phyloP scores from a whole-genome alignment of 768 basidiomycete species.

The Boletellus emodensis region DNA sequence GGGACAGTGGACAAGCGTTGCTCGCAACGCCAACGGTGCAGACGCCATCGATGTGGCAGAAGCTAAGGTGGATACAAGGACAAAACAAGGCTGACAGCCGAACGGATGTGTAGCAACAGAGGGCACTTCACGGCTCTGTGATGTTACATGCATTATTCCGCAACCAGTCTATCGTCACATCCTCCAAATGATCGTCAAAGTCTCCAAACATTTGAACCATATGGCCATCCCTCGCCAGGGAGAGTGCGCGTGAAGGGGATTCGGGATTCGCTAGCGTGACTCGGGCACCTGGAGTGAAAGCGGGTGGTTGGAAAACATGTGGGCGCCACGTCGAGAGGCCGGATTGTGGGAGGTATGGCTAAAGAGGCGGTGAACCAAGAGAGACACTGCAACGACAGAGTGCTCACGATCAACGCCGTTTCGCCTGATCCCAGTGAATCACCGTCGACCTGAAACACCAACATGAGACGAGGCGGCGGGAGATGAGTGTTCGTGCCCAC shows the following conservation, averaged over 20 bases:
- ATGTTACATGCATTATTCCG: conserved; percentile 35
- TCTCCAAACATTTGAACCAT: conserved; percentile 63
- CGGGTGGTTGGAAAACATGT: conserved; percentile 31
- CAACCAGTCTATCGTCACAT: conserved; percentile 54
- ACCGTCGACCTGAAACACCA: conserved; percentile 51
- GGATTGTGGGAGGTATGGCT: conserved; percentile 51
- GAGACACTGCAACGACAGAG: background rate
- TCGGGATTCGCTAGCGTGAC: conserved; percentile 46
- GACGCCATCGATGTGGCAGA: conserved; percentile 8
- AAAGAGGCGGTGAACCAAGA: conserved; percentile 4
- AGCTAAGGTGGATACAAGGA: background rate
- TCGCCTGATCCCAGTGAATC: conserved; percentile 49
- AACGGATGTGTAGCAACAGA: background rate
- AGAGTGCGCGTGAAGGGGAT: conserved; percentile 45
- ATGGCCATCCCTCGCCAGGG: conserved; percentile 46
- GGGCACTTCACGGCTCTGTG: conserved; percentile 11
- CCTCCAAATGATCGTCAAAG: conserved; percentile 81
- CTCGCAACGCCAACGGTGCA: conserved; percentile 32
- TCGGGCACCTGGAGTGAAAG: conserved; percentile 44
- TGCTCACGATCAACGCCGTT: conserved; percentile 54
- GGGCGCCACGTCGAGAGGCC: conserved; percentile 47
- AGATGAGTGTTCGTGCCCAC: conserved; percentile 37
- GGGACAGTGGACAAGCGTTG: conserved; percentile 58
- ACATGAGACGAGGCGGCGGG: conserved; percentile 5
- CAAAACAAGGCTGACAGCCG: background rate